These are phyloP conservation scores for Lepraria neglecta DNA, from an alignment of 495 filamentous ascomycete species.

Conservation along the genomic window DNA sequence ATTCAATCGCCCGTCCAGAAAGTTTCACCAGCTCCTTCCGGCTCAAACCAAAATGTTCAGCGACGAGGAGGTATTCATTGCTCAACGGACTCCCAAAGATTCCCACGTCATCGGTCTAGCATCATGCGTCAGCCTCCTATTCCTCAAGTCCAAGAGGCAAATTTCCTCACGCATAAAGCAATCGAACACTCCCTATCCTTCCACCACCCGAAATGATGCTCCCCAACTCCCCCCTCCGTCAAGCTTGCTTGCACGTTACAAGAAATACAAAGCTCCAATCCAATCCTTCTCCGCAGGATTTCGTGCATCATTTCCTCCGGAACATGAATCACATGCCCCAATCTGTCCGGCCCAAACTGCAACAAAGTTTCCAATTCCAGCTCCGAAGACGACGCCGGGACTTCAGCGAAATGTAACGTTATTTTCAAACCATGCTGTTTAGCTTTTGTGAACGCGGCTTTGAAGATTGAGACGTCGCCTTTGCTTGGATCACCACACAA, in stretches of 20 bases:
- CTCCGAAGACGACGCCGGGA: slow-evolving; percentile 42
- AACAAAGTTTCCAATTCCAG: slow-evolving; percentile 58
- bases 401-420: slow-evolving; percentile 78
- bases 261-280: slow-evolving; percentile 70
- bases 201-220: slow-evolving; percentile 73
- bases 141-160: slow-evolving; percentile 3
- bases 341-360: slow-evolving; percentile 56
- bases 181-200: slow-evolving; percentile 46
- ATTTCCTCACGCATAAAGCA: slow-evolving; percentile 51
- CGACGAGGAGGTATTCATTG: slow-evolving; percentile 69
- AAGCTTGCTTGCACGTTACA: slow-evolving; percentile 77
- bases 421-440: slow-evolving; percentile 48
- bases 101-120: slow-evolving; percentile 80
- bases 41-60: slow-evolving; percentile 59
- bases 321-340: slow-evolving; percentile 78
- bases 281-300: slow-evolving; percentile 49
- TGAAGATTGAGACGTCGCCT: slow-evolving; percentile 52
- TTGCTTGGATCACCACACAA: slow-evolving; percentile 70
- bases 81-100: slow-evolving; percentile 74
- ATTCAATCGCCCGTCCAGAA: slow-evolving; percentile 49
- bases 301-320: slow-evolving; percentile 48
- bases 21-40: slow-evolving; percentile 51
- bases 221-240: slow-evolving; percentile 58
- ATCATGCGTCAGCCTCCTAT: not conserved
- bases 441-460: slow-evolving; percentile 51